These are phyloP conservation scores for Fusarium sublunatum DNA, from an alignment of 2,329 filamentous ascomycete genomes.

Conservation along the genomic window DNA sequence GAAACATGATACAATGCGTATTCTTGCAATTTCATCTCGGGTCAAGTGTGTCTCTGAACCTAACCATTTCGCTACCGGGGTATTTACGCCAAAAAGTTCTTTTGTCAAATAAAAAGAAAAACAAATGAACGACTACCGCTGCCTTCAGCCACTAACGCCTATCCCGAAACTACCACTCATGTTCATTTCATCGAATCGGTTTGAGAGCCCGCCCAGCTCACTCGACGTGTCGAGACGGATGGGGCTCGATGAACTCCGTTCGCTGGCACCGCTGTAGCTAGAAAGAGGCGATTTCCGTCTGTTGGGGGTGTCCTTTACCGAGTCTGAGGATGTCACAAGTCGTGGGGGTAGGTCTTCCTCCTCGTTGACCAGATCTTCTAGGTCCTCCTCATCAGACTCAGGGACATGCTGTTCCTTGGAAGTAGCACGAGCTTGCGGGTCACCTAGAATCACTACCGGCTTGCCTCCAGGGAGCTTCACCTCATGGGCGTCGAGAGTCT, in stretches of 20 bases:
- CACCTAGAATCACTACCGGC: conserved; percentile 51
- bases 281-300: conserved; percentile 24
- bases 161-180: conserved; percentile 48
- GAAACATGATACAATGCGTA: conserved; percentile 1
- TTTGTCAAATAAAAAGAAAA: conserved; percentile 3
- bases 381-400: conserved; percentile 40
- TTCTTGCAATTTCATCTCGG: conserved; percentile 1
- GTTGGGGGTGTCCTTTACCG: conserved; percentile 7
- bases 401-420: conserved; percentile 20
- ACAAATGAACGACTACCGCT: conserved; percentile 7
- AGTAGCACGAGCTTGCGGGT: conserved; percentile 10
- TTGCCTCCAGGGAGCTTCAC: conserved; percentile 77
- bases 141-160: conserved; percentile 45
- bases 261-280: conserved; percentile 29
- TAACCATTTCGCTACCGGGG: conserved; percentile 23
- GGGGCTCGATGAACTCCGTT: conserved; percentile 44
- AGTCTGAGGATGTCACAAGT: conserved; percentile 15
- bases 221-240: conserved; percentile 45
- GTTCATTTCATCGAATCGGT: conserved; percentile 50
- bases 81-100: conserved; percentile 20
- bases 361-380: conserved; percentile 47
- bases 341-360: conserved; percentile 39
- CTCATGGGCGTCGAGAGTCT: conserved; percentile 75
- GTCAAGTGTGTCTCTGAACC: neutral
- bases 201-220: conserved; percentile 46